Evolutionary conservation across 768 basidiomycete genomes (phyloP).

Genomic region (Leccinum uliginosum): DNA sequence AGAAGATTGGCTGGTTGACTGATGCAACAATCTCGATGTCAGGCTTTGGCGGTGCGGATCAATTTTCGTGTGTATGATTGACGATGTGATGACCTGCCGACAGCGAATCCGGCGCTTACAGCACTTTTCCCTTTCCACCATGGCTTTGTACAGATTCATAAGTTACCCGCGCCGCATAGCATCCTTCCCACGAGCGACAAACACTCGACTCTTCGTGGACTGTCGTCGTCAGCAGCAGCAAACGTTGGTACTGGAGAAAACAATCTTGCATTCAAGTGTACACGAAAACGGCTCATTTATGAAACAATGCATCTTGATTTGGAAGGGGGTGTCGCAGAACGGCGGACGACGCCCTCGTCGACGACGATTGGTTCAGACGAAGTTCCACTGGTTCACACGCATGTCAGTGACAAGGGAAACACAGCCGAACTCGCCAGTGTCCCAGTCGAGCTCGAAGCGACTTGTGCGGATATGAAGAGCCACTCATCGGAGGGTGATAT

Average conservation of each 20-base stretch:
- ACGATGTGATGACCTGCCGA: slow-evolving; percentile 7
- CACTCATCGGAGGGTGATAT: slow-evolving; percentile 4
- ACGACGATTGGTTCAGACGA: slow-evolving; percentile 17
- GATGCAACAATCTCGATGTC: slow-evolving; percentile 72
- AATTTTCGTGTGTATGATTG: not conserved
- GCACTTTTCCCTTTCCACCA: slow-evolving; percentile 79
- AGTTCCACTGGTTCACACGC: slow-evolving; percentile 17
- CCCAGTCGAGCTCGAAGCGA: slow-evolving; percentile 42
- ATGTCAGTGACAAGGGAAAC: slow-evolving; percentile 7
- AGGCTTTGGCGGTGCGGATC: slow-evolving; percentile 70
- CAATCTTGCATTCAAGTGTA: slow-evolving; percentile 93
- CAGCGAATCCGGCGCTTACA: slow-evolving; percentile 75
- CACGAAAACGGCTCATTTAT: slow-evolving; percentile 78
- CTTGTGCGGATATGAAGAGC: slow-evolving; percentile 2
- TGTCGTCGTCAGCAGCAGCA: slow-evolving; percentile 50
- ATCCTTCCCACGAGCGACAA: slow-evolving; percentile 77
- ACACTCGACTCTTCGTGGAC: slow-evolving; percentile 78
- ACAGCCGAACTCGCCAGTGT: slow-evolving; percentile 34
- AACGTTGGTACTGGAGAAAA: slow-evolving; percentile 82
- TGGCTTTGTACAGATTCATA: slow-evolving; percentile 76
- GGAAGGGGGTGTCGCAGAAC: slow-evolving; percentile 79
- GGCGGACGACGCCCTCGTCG: slow-evolving; percentile 55
- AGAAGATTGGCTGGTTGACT: slow-evolving; percentile 73
- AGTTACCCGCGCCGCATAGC: slow-evolving; percentile 69
- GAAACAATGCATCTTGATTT: slow-evolving; percentile 89